Evolutionary conservation across 2,329 filamentous ascomycete species (phyloP).

Genomic region (Ceratocystis albifundus): DNA sequence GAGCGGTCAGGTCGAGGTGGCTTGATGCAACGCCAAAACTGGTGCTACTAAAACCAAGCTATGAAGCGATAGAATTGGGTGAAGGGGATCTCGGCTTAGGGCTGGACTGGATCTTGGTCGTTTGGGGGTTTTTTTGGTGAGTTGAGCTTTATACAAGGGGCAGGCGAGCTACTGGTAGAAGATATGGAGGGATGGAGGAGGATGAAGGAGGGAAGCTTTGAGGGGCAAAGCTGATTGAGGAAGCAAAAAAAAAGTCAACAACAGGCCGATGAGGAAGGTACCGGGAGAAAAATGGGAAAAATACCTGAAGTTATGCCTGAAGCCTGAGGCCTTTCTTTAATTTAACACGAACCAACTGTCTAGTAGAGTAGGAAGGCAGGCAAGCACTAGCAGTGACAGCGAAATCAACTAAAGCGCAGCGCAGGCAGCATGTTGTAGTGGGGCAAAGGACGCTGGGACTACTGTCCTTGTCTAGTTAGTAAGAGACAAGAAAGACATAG

Average conservation of each 20-base stretch:
- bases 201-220: not conserved
- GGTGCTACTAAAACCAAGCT: not conserved
- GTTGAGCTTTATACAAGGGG: constrained; percentile 2
- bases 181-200: not conserved
- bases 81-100: not conserved
- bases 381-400: too few relatives aligned
- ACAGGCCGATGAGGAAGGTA: not conserved
- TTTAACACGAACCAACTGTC: not conserved
- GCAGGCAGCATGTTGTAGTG: not conserved
- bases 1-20: not conserved
- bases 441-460: not conserved
- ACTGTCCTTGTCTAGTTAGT: not conserved
- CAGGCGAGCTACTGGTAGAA: not conserved
- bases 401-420: too few relatives aligned
- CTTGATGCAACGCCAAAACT: too few relatives aligned
- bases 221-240: not conserved
- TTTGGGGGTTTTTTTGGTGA: not conserved
- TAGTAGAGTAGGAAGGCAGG: too few relatives aligned
- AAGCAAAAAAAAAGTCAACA: constrained; percentile 7
- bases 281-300: not conserved
- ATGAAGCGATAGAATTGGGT: not conserved
- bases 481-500: too few relatives aligned
- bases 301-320: not conserved
- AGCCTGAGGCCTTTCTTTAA: constrained; percentile 5
- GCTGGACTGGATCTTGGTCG: not conserved